These are phyloP conservation scores for Xylaria grammica DNA, from an alignment of 495 filamentous ascomycete species.

Conservation along the genomic window DNA sequence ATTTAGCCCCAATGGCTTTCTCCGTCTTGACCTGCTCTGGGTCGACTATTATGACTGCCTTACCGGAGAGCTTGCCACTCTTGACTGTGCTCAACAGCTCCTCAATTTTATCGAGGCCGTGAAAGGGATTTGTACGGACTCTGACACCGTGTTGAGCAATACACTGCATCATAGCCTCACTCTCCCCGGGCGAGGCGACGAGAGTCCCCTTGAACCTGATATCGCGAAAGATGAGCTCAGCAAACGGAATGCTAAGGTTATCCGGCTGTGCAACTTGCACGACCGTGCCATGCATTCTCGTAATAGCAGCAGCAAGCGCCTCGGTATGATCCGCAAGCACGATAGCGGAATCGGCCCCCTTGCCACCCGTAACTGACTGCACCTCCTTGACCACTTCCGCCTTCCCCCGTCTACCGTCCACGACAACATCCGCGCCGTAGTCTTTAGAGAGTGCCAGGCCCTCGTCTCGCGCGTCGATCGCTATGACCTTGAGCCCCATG, in stretches of 20 bases:
- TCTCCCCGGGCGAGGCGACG: slow-evolving; percentile 52
- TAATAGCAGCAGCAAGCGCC: slow-evolving; percentile 55
- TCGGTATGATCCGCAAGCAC: slow-evolving; percentile 54
- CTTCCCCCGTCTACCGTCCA: slow-evolving; percentile 54
- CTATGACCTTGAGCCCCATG: slow-evolving; percentile 56
- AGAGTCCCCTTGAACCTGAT: slow-evolving; percentile 56
- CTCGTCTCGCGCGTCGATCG: slow-evolving; percentile 61
- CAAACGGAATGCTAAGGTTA: slow-evolving; percentile 54
- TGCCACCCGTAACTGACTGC: slow-evolving; percentile 50
- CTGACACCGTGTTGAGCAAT: slow-evolving; percentile 57
- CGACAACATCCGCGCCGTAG: slow-evolving; percentile 53
- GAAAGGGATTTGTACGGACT: slow-evolving; percentile 56
- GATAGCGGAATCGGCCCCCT: slow-evolving; percentile 51
- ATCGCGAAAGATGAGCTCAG: slow-evolving; percentile 60
- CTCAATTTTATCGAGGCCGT: slow-evolving; percentile 57
- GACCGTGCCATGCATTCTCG: slow-evolving; percentile 59
- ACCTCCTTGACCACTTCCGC: slow-evolving; percentile 51
- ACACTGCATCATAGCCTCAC: slow-evolving; percentile 54
- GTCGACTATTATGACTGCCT: slow-evolving; percentile 59
- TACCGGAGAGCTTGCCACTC: slow-evolving; percentile 58
- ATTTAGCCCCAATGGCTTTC: slow-evolving; percentile 26
- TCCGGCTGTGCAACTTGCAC: slow-evolving; percentile 62
- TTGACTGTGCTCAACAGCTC: slow-evolving; percentile 54
- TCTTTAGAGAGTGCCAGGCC: slow-evolving; percentile 51
- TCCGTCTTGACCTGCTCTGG: slow-evolving; percentile 34